Conservation (phyloP, 495 filamentous ascomycete species). For the Polyplosphaeria fusca region DNA sequence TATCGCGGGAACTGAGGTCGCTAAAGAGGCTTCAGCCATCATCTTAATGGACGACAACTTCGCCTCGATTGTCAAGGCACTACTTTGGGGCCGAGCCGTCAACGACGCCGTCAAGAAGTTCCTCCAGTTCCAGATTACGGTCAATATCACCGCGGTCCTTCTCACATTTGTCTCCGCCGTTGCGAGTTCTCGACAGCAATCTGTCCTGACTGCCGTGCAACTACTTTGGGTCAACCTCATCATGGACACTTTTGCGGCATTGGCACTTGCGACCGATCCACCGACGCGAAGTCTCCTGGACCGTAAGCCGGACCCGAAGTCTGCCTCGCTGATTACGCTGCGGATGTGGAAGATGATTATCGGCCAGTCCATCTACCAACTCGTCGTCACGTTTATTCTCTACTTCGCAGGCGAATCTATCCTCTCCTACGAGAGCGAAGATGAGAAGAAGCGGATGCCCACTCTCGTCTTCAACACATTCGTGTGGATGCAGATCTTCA, state of each 20-base stretch:
- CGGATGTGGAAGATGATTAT: constrained; percentile 96
- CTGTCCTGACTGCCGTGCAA: constrained; percentile 80
- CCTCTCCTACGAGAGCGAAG: constrained; percentile 51
- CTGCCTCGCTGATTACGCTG: constrained; percentile 69
- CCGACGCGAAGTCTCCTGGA: constrained; percentile 67
- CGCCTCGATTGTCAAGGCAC: constrained; percentile 80
- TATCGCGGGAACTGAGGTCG: constrained; percentile 84
- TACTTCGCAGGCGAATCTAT: constrained; percentile 69
- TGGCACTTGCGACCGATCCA: constrained; percentile 84
- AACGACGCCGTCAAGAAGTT: constrained; percentile 92
- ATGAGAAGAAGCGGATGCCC: constrained; percentile 49
- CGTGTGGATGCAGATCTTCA: constrained; percentile 95
- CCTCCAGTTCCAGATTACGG: constrained; percentile 87
- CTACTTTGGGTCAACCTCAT: constrained; percentile 91
- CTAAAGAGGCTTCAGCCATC: constrained; percentile 90
- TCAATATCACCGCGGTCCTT: constrained; percentile 86
- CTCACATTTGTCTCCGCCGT: constrained; percentile 81
- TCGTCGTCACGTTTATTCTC: constrained; percentile 73
- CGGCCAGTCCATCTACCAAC: constrained; percentile 78
- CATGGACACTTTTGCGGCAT: constrained; percentile 94
- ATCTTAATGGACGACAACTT: constrained; percentile 95
- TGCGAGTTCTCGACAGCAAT: constrained; percentile 58
- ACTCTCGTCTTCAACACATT: constrained; percentile 89
- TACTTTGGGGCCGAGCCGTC: constrained; percentile 84
- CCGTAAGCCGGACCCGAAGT: constrained; percentile 73